A percentile compares a stretch with the other conserved stretches of the same genome.
Conservation (phyloP, 1,139 yeast species). For the Hyphopichia pseudoburtonii region DNA sequence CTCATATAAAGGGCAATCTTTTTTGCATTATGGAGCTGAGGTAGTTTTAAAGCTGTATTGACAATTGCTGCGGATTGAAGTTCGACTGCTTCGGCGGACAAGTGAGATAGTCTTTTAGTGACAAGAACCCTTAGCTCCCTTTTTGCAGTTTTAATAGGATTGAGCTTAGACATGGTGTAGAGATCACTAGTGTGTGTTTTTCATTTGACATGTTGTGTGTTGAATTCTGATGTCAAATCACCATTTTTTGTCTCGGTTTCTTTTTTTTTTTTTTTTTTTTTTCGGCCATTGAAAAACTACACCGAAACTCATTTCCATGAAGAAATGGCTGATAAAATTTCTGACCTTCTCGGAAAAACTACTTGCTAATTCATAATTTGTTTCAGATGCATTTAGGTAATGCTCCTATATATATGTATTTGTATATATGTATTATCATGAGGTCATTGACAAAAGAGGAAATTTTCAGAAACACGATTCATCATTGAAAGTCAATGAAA, state of each 20-base stretch:
- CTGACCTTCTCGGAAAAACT: no score
- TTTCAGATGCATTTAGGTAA: no score
- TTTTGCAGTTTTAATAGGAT: slow-evolving; percentile 14
- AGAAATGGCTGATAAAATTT: no score
- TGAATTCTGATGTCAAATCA: no score
- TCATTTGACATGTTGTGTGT: no score
- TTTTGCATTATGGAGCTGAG: slow-evolving; percentile 43
- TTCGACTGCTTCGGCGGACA: slow-evolving; percentile 14
- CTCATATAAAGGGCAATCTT: slow-evolving; percentile 63
- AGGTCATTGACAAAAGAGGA: not conserved
- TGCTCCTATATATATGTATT: not conserved
- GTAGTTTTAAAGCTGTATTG: slow-evolving; percentile 27
- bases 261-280: no score
- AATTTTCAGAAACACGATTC: not conserved
- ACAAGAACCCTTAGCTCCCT: slow-evolving; percentile 18
- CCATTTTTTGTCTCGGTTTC: no score
- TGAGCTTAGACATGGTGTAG: not conserved
- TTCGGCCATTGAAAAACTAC: no score
- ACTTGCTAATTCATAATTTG: no score
- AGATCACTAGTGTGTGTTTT: no score
- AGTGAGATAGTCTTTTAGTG: slow-evolving; percentile 14
- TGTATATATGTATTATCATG: not conserved
- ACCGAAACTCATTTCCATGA: no score
- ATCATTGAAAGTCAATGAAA: no score
- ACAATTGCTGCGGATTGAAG: slow-evolving; percentile 26